Conservation (phyloP, 2,329 filamentous ascomycete species). For the Cytospora leucostoma region DNA sequence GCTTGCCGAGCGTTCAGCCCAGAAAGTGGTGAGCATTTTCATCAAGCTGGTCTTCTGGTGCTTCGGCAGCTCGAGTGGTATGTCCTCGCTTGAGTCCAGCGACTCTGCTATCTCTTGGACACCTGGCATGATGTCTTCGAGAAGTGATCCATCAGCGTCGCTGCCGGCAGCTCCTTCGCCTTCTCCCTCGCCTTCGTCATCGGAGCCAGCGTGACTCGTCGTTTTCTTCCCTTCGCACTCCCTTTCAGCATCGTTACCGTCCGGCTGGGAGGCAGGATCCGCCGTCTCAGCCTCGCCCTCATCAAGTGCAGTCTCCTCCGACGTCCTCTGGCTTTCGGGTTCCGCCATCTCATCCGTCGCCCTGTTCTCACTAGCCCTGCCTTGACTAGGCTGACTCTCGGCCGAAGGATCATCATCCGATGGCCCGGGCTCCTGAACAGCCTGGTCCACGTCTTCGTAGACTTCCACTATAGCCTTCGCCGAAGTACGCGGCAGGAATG, state of each 20-base stretch:
- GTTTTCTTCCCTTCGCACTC: constrained; percentile 50
- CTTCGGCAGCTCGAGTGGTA: constrained; percentile 76
- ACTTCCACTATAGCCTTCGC: constrained; percentile 97
- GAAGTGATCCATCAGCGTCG: constrained; percentile 69
- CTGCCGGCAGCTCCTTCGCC: constrained; percentile 53
- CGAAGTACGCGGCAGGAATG: constrained; percentile 80
- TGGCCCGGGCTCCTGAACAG: constrained; percentile 77
- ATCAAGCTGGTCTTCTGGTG: constrained; percentile 92
- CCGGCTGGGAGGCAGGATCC: constrained; percentile 36
- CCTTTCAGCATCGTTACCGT: constrained; percentile 41
- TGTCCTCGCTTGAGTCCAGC: constrained; percentile 61
- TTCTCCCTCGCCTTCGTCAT: constrained; percentile 54
- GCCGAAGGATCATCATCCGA: constrained; percentile 61
- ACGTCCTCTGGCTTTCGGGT: constrained; percentile 21
- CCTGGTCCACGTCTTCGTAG: constrained; percentile 90
- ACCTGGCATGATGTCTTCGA: constrained; percentile 68
- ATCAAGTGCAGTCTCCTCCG: constrained; percentile 23
- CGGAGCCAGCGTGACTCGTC: constrained; percentile 62
- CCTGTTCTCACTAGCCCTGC: constrained; percentile 37
- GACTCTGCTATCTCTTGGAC: constrained; percentile 64
- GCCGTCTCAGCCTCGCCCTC: constrained; percentile 24
- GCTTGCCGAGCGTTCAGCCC: constrained; percentile 95
- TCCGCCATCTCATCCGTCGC: constrained; percentile 28
- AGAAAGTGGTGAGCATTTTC: constrained; percentile 96
- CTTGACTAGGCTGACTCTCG: constrained; percentile 38